Conservation (phyloP, 129 eudicot genomes). For the carrot (Daucus carota) region DH1_v3.0 NC_030388.2:1834001-1834500, state of each 20-base stretch:
- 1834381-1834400: not conserved
- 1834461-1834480: no score
- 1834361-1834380: conserved; percentile 56
- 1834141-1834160: not conserved
- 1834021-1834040: not conserved
- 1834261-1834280: conserved; percentile 34
- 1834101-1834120: conserved; percentile 75
- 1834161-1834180: not conserved
- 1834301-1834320: conserved; percentile 74
- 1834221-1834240: not conserved
- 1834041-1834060: conserved; percentile 35
- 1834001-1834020: not conserved
- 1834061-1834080: conserved; percentile 67
- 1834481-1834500: no score
- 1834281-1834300: conserved; percentile 79
- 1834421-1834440: no score
- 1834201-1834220: no score
- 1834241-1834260: conserved; percentile 5
- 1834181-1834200: not conserved
- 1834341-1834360: conserved; percentile 98
- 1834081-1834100: conserved; percentile 75
- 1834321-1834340: conserved; percentile 75
- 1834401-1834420: not conserved
- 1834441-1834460: no score
- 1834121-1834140: conserved; percentile 77